Evolutionary conservation across 139 green algal species (phyloP).

Genomic region (Haematococcus lacustris): DNA sequence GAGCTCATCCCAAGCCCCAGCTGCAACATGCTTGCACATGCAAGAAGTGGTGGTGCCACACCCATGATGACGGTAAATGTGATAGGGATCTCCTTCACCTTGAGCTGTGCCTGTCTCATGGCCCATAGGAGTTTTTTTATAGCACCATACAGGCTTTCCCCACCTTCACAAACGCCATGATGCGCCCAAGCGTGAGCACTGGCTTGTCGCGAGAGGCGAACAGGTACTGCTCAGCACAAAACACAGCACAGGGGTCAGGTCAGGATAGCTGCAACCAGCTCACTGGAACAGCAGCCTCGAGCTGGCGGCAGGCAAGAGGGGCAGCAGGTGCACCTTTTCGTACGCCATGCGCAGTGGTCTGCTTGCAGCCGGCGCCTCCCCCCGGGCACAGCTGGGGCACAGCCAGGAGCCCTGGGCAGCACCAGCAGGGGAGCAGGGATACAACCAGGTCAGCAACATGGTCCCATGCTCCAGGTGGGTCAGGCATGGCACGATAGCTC

Average conservation of each 20-base stretch:
- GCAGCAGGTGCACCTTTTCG: no score
- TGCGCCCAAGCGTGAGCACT: conserved; percentile 8
- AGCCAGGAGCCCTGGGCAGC: no score
- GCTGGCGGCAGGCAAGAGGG: no score
- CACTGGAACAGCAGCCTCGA: no score
- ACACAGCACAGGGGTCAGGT: neutral
- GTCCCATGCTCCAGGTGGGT: no score
- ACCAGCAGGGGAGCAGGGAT: no score
- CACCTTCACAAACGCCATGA: conserved; percentile 14
- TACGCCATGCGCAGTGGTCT: no score
- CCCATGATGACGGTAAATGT: neutral
- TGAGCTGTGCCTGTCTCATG: neutral
- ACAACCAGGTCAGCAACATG: no score
- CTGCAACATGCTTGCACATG: neutral
- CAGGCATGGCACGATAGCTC: no score
- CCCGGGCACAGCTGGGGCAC: no score
- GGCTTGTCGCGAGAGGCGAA: conserved; percentile 1
- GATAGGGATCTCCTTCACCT: neutral
- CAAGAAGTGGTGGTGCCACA: neutral
- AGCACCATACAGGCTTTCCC: neutral
- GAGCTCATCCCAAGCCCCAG: neutral
- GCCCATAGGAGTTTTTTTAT: neutral
- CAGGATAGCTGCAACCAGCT: no score
- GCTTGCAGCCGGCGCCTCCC: no score
- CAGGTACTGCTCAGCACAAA: conserved; percentile 14